phyloP scores from a whole-genome alignment of 768 basidiomycete genomes.

The Suillus spraguei region DNA sequence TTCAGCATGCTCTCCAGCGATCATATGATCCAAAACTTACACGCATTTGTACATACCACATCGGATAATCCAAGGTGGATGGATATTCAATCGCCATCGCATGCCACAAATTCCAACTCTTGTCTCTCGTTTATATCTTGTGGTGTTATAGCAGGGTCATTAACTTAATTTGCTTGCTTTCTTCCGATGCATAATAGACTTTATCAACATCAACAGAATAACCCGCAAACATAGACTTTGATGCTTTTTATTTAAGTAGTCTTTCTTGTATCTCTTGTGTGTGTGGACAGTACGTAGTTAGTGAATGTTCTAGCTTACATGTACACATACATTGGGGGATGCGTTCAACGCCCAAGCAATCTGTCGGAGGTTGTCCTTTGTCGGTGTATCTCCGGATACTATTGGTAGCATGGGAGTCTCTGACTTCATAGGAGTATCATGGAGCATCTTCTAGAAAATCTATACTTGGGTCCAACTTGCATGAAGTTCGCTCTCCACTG shows the following conservation, averaged over 20 bases:
- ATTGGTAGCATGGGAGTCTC: background rate
- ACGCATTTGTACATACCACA: slow-evolving; percentile 5
- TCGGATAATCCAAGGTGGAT: slow-evolving; percentile 3
- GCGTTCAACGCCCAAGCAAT: background rate
- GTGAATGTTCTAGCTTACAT: background rate
- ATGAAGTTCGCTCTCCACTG: background rate
- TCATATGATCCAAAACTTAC: background rate
- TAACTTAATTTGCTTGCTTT: background rate
- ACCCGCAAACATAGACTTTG: background rate
- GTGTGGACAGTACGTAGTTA: background rate
- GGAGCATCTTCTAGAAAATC: background rate
- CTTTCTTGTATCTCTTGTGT: background rate
- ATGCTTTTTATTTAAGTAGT: background rate
- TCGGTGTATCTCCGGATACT: background rate
- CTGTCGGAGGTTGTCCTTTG: no score
- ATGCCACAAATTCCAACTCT: slow-evolving; percentile 1
- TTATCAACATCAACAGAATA: background rate
- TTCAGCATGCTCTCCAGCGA: background rate
- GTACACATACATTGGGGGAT: background rate
- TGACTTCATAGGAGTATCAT: background rate
- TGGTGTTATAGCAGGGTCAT: slow-evolving; percentile 5
- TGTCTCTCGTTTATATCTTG: slow-evolving; percentile 1
- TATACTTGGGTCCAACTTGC: background rate
- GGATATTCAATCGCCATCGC: background rate
- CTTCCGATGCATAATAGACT: background rate